A percentile compares a stretch with the other conserved stretches of the same genome.
phyloP scores from a whole-genome alignment of 768 basidiomycete species.

The Serendipita sp. region DNA sequence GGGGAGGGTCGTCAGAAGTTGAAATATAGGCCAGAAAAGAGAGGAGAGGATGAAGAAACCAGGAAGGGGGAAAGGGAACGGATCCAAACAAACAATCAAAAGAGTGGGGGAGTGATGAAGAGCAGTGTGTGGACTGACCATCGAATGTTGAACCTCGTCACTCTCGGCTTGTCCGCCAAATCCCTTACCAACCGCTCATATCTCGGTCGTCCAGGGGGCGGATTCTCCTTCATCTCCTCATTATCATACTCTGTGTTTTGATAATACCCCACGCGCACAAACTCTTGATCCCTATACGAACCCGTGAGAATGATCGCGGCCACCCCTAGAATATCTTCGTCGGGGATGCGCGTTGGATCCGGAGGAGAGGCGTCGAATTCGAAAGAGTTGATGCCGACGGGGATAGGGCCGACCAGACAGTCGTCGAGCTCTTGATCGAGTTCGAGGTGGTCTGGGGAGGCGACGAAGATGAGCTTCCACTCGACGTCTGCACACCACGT shows the following conservation, averaged over 20 bases:
- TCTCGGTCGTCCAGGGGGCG: slow-evolving; percentile 43
- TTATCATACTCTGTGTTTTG: slow-evolving; percentile 98
- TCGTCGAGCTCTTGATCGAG: slow-evolving; percentile 96
- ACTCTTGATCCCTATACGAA: slow-evolving; percentile 92
- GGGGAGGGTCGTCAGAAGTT: too few relatives aligned
- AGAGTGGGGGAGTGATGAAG: not conserved
- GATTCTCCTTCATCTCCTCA: slow-evolving; percentile 71
- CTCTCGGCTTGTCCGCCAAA: slow-evolving; percentile 80
- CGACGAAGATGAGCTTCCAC: slow-evolving; percentile 95
- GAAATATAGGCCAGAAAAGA: too few relatives aligned
- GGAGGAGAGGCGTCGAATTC: slow-evolving; percentile 87
- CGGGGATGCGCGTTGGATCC: slow-evolving; percentile 66
- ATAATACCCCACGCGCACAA: slow-evolving; percentile 98
- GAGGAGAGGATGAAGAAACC: not conserved
- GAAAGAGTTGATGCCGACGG: slow-evolving; percentile 92
- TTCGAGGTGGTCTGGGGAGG: slow-evolving; percentile 78
- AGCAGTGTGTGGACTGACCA: slow-evolving; percentile 16
- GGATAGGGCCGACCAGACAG: slow-evolving; percentile 94
- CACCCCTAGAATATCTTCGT: slow-evolving; percentile 86
- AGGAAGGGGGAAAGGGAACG: not conserved
- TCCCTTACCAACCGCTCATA: slow-evolving; percentile 75
- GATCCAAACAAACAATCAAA: too few relatives aligned
- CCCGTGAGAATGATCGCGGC: slow-evolving; percentile 95
- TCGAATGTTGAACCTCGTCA: slow-evolving; percentile 48
- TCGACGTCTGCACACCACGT: slow-evolving; percentile 57